phyloP scores from a whole-genome alignment of 371 early-diverging fungal species.

The Phascolomyces articulosus region DNA sequence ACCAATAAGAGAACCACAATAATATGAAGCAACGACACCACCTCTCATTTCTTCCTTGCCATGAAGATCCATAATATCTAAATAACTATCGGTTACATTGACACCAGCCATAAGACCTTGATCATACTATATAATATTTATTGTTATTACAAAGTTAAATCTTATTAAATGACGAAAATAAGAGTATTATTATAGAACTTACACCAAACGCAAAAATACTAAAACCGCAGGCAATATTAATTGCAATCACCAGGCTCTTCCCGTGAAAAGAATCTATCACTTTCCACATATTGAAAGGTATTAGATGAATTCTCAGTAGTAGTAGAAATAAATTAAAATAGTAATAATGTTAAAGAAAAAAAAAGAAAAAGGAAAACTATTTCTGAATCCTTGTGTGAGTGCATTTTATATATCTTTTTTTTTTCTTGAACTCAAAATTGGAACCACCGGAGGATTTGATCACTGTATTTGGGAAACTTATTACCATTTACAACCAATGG shows the following conservation, averaged over 20 bases:
- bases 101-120: constrained; percentile 51
- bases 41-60: constrained; percentile 37
- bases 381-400: too few species aligned
- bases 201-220: constrained; percentile 53
- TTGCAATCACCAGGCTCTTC: constrained; percentile 26
- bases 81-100: constrained; percentile 39
- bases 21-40: constrained; percentile 43
- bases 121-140: constrained; percentile 29
- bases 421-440: too few species aligned
- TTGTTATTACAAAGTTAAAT: neutral
- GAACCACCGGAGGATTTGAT: too few species aligned
- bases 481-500: too few species aligned
- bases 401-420: too few species aligned
- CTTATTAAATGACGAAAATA: neutral
- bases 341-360: too few species aligned
- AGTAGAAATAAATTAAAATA: too few species aligned
- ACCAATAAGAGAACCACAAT: constrained; percentile 36
- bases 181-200: constrained; percentile 11
- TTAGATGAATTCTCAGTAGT: too few species aligned
- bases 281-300: constrained; percentile 15
- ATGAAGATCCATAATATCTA: constrained; percentile 33
- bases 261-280: constrained; percentile 16
- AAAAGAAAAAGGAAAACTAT: too few species aligned
- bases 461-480: too few species aligned
- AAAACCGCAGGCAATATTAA: constrained; percentile 44